Evolutionary conservation across 257 asterid genomes (phyloP), one percentile per base, ranked within the genome.

Genomic region (Solanum boliviense): DNA sequence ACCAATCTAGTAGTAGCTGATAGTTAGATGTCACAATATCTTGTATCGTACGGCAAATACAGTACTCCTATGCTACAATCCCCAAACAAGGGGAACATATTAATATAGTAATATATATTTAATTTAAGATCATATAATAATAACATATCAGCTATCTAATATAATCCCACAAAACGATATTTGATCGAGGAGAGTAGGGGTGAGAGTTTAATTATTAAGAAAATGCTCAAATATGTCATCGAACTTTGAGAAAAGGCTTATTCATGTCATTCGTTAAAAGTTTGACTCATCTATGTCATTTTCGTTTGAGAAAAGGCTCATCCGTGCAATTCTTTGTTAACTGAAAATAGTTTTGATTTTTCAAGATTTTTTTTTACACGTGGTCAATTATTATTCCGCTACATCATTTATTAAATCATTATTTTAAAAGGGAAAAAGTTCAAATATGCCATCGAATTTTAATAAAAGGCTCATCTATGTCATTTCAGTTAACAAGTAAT

Each of bases 171-270:
- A 56, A 56, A 56, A 18, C 0, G 23, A 52, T 0, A 16, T 16
- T 0, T 20, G 23, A 32, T 32, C 34, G 34, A 56, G 4, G n/a
- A 56, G n/a, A 56, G 62, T 6, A 52, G 1, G 23, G 62, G 23
- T 52, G 62, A 0, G 23, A 52, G 9, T 52, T 52, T 52, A 52
- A 56, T 56, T 20, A 56, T 56, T 56, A 1, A 0, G 10, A 56
- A 56, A 56, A 56, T 6, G 10, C n/a, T 56, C 2, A 56, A 52
- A 56, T 56, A 18, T 18, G 0, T 18, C 62, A 56, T 6, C 9
- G 4, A 52, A 52, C n/a, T 18, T 56, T 6, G 10, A 56, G 0
- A 1, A 18, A 56, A 56, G 62, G 4, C 9, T 6, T 0, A 18
- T 6, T 56, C n/a, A 6, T 18, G 62, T 0, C 1, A 56, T 0